Evolutionary conservation across 1,284 basidiomycete species (phyloP).

Genomic region (Leucoagaricus sp.): DNA sequence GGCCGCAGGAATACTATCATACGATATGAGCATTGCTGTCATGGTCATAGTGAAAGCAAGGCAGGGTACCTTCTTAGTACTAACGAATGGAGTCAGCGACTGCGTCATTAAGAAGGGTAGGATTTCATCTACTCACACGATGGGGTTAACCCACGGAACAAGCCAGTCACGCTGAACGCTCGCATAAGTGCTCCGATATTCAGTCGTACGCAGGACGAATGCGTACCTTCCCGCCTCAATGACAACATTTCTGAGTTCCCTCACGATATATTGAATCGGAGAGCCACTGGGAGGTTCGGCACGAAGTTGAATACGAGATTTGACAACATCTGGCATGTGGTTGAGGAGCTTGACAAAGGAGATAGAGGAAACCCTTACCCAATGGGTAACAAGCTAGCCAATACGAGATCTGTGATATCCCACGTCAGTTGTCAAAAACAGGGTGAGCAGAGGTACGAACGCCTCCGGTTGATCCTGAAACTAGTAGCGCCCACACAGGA

Average conservation of each 20-base stretch:
- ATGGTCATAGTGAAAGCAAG: constrained; percentile 19
- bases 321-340: constrained; percentile 73
- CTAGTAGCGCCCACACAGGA: constrained; percentile 88
- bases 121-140: constrained; percentile 48
- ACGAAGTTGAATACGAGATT: constrained; percentile 87
- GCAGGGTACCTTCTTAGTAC: constrained; percentile 59
- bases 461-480: constrained; percentile 88
- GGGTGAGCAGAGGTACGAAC: constrained; percentile 44
- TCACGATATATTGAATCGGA: constrained; percentile 80
- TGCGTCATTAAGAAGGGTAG: neutral
- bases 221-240: constrained; percentile 78
- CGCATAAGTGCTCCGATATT: neutral
- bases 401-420: constrained; percentile 69
- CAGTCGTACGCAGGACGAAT: constrained; percentile 21
- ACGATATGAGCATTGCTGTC: constrained; percentile 6
- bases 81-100: constrained; percentile 23
- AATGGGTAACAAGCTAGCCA: constrained; percentile 94
- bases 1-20: constrained; percentile 80
- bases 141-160: constrained; percentile 76
- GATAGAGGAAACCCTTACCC: constrained; percentile 38
- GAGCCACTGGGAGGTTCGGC: constrained; percentile 74
- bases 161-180: constrained; percentile 49
- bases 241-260: constrained; percentile 70
- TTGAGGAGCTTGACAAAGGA: neutral
- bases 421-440: neutral